Conservation (phyloP, 257 asterid species). For the Solanum medicagineum region DNA sequence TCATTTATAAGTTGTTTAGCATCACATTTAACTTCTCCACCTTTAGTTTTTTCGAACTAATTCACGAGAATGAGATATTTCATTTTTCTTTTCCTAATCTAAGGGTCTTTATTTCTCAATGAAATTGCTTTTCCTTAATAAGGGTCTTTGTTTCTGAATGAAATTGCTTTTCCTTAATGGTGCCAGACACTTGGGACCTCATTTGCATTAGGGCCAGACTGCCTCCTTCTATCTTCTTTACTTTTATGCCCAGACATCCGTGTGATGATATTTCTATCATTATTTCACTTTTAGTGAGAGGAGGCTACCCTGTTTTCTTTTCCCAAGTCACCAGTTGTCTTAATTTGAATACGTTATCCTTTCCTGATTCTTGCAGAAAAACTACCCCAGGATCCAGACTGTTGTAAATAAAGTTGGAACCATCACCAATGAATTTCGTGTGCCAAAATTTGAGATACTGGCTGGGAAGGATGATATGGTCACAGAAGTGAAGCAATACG, state of each 20-base stretch:
- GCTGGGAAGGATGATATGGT: slow-evolving; percentile 80
- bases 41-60: neutral
- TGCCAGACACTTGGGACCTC: neutral
- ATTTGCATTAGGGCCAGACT: neutral
- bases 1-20: neutral
- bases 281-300: neutral
- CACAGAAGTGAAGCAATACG: slow-evolving; percentile 82
- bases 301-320: neutral
- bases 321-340: neutral
- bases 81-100: neutral
- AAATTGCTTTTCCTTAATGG: neutral
- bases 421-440: slow-evolving; percentile 82
- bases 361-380: slow-evolving; percentile 42
- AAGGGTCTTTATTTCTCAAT: neutral
- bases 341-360: neutral
- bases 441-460: slow-evolving; percentile 84
- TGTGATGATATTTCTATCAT: neutral
- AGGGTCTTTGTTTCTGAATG: neutral
- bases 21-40: neutral
- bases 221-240: neutral
- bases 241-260: neutral
- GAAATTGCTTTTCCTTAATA: neutral
- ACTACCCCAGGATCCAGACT: slow-evolving; percentile 82
- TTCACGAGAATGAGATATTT: neutral
- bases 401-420: slow-evolving; percentile 84